phyloP scores from a whole-genome alignment of 495 filamentous ascomycete species.

The Xylaria telfairii region DNA sequence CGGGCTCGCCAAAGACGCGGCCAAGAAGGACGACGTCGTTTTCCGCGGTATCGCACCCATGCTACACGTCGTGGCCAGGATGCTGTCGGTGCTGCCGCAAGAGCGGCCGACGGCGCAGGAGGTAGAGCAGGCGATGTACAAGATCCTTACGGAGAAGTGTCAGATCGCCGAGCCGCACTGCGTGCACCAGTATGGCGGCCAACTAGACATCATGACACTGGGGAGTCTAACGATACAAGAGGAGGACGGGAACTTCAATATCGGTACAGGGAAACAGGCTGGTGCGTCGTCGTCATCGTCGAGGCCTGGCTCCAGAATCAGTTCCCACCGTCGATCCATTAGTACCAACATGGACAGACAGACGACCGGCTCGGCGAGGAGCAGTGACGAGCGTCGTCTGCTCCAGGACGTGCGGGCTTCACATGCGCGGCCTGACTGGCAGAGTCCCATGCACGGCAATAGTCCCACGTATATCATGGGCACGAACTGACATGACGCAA shows the following conservation, averaged over 20 bases:
- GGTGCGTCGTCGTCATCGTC: conserved; percentile 14
- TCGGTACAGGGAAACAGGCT: conserved; percentile 30
- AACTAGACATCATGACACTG: conserved; percentile 39
- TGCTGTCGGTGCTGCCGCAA: conserved; percentile 52
- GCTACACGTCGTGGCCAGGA: conserved; percentile 51
- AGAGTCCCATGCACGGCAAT: not conserved
- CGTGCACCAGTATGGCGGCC: conserved; percentile 46
- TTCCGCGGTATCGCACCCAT: conserved; percentile 56
- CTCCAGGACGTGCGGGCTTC: conserved; percentile 14
- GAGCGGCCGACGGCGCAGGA: conserved; percentile 53
- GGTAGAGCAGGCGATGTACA: conserved; percentile 51
- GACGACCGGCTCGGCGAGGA: conserved; percentile 13
- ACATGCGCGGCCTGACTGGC: conserved; percentile 14
- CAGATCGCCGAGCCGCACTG: conserved; percentile 53
- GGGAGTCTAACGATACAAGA: conserved; percentile 35
- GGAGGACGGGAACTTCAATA: conserved; percentile 30
- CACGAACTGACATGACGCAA: not conserved
- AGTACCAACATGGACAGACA: conserved; percentile 30
- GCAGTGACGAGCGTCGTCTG: conserved; percentile 23
- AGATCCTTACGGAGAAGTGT: conserved; percentile 53
- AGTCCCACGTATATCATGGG: conserved; percentile 10
- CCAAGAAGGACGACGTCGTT: conserved; percentile 65
- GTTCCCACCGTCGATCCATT: conserved; percentile 24
- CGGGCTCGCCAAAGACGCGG: conserved; percentile 67
- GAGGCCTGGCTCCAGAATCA: conserved; percentile 27